phyloP scores from a whole-genome alignment of 1,139 yeast genomes.

The Saccharomycopsis crataegensis region DNA sequence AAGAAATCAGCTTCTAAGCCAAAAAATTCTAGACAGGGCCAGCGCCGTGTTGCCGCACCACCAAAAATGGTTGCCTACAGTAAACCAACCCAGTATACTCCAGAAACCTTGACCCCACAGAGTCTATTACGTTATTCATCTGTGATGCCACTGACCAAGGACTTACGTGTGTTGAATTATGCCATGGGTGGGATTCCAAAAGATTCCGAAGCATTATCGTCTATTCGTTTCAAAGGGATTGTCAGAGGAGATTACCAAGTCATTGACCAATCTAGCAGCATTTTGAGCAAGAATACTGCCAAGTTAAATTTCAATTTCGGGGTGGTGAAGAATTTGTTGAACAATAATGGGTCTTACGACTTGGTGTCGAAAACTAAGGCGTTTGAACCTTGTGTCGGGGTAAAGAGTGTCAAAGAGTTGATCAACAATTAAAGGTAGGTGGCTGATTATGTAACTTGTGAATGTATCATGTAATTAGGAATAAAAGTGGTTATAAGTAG shows the following conservation, averaged over 20 bases:
- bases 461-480: neutral
- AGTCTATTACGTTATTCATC: slow-evolving; percentile 11
- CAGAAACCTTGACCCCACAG: slow-evolving; percentile 4
- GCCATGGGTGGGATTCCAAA: neutral
- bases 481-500: neutral
- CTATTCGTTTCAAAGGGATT: slow-evolving; percentile 2
- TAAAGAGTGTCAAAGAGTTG: slow-evolving; percentile 12
- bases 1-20: neutral
- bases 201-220: neutral
- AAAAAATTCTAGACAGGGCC: neutral
- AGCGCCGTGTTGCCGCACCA: neutral
- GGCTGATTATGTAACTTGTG: neutral
- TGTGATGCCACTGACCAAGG: slow-evolving; percentile 11
- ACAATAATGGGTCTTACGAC: slow-evolving; percentile 16
- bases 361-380: slow-evolving; percentile 4
- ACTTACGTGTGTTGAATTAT: slow-evolving; percentile 8
- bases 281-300: neutral
- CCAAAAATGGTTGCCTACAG: neutral
- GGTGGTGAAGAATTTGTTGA: slow-evolving; percentile 11
- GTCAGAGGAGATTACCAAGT: slow-evolving; percentile 13
- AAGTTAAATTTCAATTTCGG: slow-evolving; percentile 4
- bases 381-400: slow-evolving; percentile 15
- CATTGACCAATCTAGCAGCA: neutral
- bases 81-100: slow-evolving; percentile 2
- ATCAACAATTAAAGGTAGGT: neutral